phyloP scores from a whole-genome alignment of 2,329 filamentous ascomycete species.

The Rugonectria rugulosa region DNA sequence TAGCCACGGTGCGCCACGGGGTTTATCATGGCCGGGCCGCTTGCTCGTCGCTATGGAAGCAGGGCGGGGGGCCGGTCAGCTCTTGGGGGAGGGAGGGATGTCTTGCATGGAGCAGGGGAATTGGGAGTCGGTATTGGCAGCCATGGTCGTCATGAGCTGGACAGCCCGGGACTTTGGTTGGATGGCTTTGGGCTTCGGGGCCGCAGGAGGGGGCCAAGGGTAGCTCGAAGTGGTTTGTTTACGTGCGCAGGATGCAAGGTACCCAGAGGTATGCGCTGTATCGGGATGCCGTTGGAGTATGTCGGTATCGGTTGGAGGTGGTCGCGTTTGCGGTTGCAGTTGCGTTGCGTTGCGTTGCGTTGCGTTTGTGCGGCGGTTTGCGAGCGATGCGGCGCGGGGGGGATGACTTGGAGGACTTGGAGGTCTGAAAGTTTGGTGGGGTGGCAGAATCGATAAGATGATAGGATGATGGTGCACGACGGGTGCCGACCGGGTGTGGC shows the following conservation, averaged over 20 bases:
- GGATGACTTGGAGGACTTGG: neutral
- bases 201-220: neutral
- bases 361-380: conserved; percentile 6
- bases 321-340: conserved; percentile 13
- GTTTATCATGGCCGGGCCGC: conserved; percentile 16
- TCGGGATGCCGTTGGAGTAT: too few relatives aligned
- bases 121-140: conserved; percentile 50
- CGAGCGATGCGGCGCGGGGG: neutral
- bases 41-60: conserved; percentile 25
- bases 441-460: neutral
- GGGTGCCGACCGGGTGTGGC: conserved; percentile 4
- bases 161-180: conserved; percentile 7
- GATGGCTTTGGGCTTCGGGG: neutral
- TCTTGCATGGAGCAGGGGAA: conserved; percentile 72
- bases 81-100: conserved; percentile 24
- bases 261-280: neutral
- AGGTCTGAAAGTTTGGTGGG: neutral
- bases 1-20: conserved; percentile 17
- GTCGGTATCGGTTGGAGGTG: conserved; percentile 5
- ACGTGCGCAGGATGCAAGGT: neutral
- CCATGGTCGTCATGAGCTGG: conserved; percentile 45
- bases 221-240: neutral
- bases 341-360: too few relatives aligned
- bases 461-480: conserved; percentile 1
- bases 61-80: conserved; percentile 2